Evolutionary conservation across 1,139 yeast species (phyloP).

Genomic region (Magnusiomyces ingens): DNA sequence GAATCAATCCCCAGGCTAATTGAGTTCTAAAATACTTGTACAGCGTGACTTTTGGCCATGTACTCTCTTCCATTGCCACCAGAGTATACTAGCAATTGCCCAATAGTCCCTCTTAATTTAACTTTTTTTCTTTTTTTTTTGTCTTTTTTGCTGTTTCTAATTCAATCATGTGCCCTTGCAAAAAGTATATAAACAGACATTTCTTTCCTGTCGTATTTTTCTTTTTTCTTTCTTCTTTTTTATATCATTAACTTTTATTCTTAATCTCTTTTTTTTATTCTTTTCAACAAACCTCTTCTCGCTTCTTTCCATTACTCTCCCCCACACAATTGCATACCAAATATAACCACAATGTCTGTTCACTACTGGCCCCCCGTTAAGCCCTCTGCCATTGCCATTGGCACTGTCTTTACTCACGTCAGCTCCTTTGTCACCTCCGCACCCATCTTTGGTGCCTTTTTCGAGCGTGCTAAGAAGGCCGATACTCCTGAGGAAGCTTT

Average conservation of each 20-base stretch:
- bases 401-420: constrained; percentile 37
- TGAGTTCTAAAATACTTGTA: no score
- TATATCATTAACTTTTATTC: background rate
- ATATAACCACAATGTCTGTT: constrained; percentile 22
- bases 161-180: background rate
- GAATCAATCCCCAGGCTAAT: no score
- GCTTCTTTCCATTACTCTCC: no score
- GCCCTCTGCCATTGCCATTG: constrained; percentile 35
- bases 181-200: background rate
- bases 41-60: no score
- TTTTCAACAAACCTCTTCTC: background rate
- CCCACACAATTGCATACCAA: background rate
- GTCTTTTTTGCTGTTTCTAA: background rate
- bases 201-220: background rate
- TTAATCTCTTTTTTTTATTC: background rate
- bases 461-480: constrained; percentile 33
- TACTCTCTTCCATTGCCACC: no score
- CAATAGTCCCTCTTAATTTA: background rate
- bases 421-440: constrained; percentile 33
- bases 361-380: constrained; percentile 17
- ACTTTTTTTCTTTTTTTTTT: background rate
- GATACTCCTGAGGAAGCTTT: constrained; percentile 33
- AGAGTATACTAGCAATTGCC: no score
- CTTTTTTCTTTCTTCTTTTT: background rate
- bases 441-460: constrained; percentile 38